Percentiles rank a stretch among this genome's conserved stretches.
phyloP scores from a whole-genome alignment of 1,284 basidiomycete genomes.

The Trametes versicolor region DNA sequence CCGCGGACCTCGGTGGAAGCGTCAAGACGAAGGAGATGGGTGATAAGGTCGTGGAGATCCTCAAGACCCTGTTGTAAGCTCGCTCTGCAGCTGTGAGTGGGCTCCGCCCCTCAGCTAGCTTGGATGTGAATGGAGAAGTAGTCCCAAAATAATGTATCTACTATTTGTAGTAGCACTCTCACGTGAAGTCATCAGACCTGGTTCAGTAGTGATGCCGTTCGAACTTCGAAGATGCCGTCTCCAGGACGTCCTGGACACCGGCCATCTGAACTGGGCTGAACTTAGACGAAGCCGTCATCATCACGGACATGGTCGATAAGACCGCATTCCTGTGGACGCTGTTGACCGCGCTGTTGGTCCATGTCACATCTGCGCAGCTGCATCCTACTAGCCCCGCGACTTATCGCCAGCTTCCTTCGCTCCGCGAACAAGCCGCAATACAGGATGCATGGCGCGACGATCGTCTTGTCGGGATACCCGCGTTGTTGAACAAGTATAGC shows the following conservation, averaged over 20 bases:
- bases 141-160: constrained; percentile 24
- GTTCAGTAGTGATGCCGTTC: background rate
- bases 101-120: background rate
- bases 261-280: background rate
- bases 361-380: constrained; percentile 36
- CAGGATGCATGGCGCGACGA: constrained; percentile 56
- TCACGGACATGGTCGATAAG: constrained; percentile 6
- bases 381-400: constrained; percentile 49
- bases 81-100: background rate
- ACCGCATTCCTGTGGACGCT: background rate
- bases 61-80: constrained; percentile 69
- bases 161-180: constrained; percentile 18
- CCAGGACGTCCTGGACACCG: background rate
- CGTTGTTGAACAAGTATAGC: constrained; percentile 53
- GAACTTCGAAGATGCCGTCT: background rate
- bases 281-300: constrained; percentile 6
- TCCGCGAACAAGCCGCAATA: constrained; percentile 55
- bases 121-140: constrained; percentile 19
- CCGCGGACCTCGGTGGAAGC: constrained; percentile 89
- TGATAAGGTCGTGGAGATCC: constrained; percentile 82
- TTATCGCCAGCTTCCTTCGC: constrained; percentile 53
- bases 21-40: constrained; percentile 84
- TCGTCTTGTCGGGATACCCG: constrained; percentile 52
- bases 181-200: constrained; percentile 5
- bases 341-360: constrained; percentile 1